These are phyloP conservation scores for Castanea mollissima DNA, from an alignment of 306 rosid species.

Conservation along the genomic window DNA sequence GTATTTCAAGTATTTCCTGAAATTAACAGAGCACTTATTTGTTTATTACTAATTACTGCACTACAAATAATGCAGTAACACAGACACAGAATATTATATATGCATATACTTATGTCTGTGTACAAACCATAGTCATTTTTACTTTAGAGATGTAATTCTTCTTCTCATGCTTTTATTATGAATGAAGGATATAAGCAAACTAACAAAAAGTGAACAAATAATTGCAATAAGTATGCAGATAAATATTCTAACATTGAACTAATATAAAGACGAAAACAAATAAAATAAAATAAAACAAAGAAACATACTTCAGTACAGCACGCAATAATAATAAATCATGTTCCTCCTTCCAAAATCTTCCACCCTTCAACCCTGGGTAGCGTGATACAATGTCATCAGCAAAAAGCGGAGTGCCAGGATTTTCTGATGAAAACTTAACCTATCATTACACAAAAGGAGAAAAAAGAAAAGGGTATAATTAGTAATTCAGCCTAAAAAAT, in stretches of 20 bases:
- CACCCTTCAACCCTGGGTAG: conserved; percentile 79
- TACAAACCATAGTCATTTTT: neutral
- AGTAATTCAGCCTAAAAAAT: neutral
- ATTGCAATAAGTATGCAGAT: neutral
- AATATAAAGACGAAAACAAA: neutral
- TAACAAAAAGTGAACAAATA: neutral
- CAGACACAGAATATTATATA: neutral
- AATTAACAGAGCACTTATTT: neutral
- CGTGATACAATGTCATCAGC: conserved; percentile 66
- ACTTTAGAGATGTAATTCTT: neutral
- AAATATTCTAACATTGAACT: neutral
- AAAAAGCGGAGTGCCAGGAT: conserved; percentile 59
- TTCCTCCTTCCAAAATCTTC: conserved; percentile 88
- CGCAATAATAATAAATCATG: conserved; percentile 68
- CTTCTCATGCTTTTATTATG: conserved; percentile 3
- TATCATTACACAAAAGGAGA: conserved; percentile 33
- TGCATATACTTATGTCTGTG: neutral
- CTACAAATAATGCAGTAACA: neutral
- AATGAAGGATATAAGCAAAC: neutral
- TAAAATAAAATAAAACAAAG: too few relatives aligned
- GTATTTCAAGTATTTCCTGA: neutral
- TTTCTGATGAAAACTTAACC: conserved; percentile 62
- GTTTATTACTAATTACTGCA: neutral
- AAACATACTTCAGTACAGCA: conserved; percentile 77
- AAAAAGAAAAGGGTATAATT: conserved; percentile 13